Evolutionary conservation across 768 basidiomycete species (phyloP).

Genomic region (Suillus hirtellus): DNA sequence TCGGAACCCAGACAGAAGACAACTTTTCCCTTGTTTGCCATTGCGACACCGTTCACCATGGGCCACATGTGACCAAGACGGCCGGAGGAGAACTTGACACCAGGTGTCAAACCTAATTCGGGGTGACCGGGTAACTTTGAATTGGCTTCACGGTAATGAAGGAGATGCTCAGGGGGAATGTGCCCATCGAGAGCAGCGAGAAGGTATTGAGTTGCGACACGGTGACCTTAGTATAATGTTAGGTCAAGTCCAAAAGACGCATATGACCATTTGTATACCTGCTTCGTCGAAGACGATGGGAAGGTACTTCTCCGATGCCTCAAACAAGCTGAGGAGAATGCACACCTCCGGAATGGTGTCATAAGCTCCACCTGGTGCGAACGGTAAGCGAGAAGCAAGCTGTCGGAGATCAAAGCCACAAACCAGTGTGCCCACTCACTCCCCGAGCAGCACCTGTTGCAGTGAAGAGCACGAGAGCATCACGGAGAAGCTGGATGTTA

Average conservation of each 20-base stretch:
- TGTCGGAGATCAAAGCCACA: background rate
- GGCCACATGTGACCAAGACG: constrained; percentile 93
- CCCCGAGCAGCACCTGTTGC: constrained; percentile 84
- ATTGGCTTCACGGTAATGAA: constrained; percentile 85
- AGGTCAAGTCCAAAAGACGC: constrained; percentile 1
- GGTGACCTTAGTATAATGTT: constrained; percentile 58
- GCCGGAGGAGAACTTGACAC: constrained; percentile 92
- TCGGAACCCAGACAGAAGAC: constrained; percentile 87
- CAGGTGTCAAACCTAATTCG: constrained; percentile 87
- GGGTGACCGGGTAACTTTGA: constrained; percentile 89
- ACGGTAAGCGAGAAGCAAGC: constrained; percentile 18
- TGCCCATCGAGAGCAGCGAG: constrained; percentile 75
- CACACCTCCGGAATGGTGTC: constrained; percentile 86
- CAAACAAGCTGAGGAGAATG: constrained; percentile 74
- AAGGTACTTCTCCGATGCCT: constrained; percentile 57
- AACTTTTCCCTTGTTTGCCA: constrained; percentile 75
- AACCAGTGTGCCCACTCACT: constrained; percentile 84
- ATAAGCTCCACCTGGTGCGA: constrained; percentile 52
- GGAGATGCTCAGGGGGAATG: constrained; percentile 70
- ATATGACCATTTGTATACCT: constrained; percentile 44
- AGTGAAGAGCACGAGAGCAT: constrained; percentile 85
- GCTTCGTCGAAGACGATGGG: constrained; percentile 82
- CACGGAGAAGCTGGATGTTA: constrained; percentile 82
- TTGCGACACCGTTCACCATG: constrained; percentile 79
- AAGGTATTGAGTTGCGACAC: constrained; percentile 89